Evolutionary conservation across 2,329 filamentous ascomycete species (phyloP).

Genomic region (Ceratocystis variospora): DNA sequence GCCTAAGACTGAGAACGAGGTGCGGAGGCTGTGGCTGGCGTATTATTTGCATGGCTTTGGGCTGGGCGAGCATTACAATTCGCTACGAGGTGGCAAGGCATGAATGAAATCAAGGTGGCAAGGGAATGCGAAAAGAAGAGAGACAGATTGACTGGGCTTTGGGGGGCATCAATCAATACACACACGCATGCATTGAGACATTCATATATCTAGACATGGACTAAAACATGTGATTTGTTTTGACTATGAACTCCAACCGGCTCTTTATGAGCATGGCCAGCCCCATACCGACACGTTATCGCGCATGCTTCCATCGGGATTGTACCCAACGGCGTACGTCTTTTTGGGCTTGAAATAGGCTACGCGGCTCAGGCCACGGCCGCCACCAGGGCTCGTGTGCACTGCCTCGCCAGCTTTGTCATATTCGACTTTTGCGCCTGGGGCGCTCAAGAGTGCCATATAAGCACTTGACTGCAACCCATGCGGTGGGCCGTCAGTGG

Average conservation of each 20-base stretch:
- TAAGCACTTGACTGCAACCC: slow-evolving; percentile 56
- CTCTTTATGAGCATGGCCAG: background rate
- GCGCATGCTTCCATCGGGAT: slow-evolving; percentile 32
- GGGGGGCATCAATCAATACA: background rate
- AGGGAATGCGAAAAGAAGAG: background rate
- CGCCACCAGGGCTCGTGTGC: background rate
- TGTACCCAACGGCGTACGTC: slow-evolving; percentile 36
- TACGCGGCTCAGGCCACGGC: slow-evolving; percentile 12
- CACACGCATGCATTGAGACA: background rate
- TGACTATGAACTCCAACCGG: too few species aligned
- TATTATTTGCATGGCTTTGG: slow-evolving; percentile 94
- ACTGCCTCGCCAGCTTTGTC: slow-evolving; percentile 27
- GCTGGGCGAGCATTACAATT: slow-evolving; percentile 95
- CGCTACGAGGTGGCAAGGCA: slow-evolving; percentile 37
- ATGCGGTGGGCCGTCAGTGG: slow-evolving; percentile 57
- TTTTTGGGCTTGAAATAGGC: slow-evolving; percentile 32
- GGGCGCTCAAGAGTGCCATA: slow-evolving; percentile 53
- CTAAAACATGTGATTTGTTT: too few species aligned
- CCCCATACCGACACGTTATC: slow-evolving; percentile 45
- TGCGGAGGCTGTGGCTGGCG: slow-evolving; percentile 65
- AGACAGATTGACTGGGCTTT: background rate
- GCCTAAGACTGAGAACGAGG: slow-evolving; percentile 32
- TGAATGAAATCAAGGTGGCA: background rate
- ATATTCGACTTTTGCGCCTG: slow-evolving; percentile 54
- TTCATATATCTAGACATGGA: background rate